Evolutionary conservation across 768 basidiomycete species (phyloP).

Genomic region (Russula foetens): DNA sequence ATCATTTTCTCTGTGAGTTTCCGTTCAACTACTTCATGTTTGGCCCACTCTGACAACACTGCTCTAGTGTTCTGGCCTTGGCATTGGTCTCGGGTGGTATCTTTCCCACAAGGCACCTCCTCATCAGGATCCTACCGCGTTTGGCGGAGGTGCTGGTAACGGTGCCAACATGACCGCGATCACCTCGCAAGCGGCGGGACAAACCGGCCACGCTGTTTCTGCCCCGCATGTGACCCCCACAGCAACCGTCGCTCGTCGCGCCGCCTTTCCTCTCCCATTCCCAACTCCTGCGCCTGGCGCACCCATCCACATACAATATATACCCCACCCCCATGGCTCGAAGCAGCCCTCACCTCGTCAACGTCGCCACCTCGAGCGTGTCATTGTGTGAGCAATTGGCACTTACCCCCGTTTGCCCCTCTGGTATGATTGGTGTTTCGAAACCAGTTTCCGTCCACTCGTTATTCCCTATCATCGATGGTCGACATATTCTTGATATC

Average conservation of each 20-base stretch:
- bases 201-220: not conserved
- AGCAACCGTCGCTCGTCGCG: conserved; percentile 43
- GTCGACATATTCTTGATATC: conserved; percentile 6
- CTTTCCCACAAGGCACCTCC: conserved; percentile 42
- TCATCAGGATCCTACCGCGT: conserved; percentile 46
- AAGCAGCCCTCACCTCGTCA: not conserved
- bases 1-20: conserved; percentile 44
- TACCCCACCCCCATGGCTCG: not conserved
- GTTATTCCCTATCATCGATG: conserved; percentile 11
- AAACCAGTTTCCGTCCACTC: conserved; percentile 28
- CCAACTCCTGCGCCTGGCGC: conserved; percentile 10
- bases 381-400: not conserved
- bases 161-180: conserved; percentile 4
- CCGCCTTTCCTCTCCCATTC: conserved; percentile 20
- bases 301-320: conserved; percentile 13
- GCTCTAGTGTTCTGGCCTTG: conserved; percentile 42
- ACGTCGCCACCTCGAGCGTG: conserved; percentile 10
- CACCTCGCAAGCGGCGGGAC: conserved; percentile 19
- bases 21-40: not conserved
- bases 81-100: conserved; percentile 53
- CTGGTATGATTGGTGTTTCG: conserved; percentile 20
- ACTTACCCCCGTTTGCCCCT: not conserved
- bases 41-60: not conserved
- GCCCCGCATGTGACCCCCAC: conserved; percentile 49
- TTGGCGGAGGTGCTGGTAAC: conserved; percentile 56